Conservation (phyloP, 2,329 filamentous ascomycete genomes). For the Aspergillus tanneri region DNA sequence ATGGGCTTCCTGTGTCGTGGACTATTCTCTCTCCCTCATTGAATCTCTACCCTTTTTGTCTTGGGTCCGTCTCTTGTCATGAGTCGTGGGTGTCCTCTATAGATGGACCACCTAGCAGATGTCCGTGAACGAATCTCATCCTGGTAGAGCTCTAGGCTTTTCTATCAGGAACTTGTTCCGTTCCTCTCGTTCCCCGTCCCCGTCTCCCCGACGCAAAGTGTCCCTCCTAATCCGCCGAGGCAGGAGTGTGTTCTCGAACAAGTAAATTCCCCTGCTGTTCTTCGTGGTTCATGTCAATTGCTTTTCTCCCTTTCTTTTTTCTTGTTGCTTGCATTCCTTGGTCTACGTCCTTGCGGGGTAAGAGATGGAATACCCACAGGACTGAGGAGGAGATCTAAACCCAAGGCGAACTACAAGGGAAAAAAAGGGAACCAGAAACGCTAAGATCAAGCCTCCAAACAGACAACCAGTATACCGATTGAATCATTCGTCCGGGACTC, state of each 20-base stretch:
- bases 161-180: conserved; percentile 35
- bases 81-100: conserved; percentile 20
- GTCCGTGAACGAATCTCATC: conserved; percentile 35
- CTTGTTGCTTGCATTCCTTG: too few species aligned
- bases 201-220: conserved; percentile 31
- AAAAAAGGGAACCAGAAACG: conserved; percentile 5
- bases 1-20: conserved; percentile 19
- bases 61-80: conserved; percentile 20
- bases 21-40: conserved; percentile 11
- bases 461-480: conserved; percentile 22
- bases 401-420: conserved; percentile 1
- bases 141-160: conserved; percentile 32
- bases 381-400: not conserved
- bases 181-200: conserved; percentile 28
- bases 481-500: conserved; percentile 17
- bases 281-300: not conserved
- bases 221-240: conserved; percentile 37
- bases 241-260: conserved; percentile 34
- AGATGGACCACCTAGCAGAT: conserved; percentile 36
- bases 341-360: too few species aligned
- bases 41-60: conserved; percentile 8
- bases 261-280: conserved; percentile 25
- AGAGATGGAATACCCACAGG: not conserved
- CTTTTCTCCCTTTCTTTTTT: not conserved
- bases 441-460: conserved; percentile 16